Evolutionary conservation across 352 stramenopile genomes (phyloP), one percentile per base, ranked within the genome.

Genomic region (Globisporangium polare): DNA sequence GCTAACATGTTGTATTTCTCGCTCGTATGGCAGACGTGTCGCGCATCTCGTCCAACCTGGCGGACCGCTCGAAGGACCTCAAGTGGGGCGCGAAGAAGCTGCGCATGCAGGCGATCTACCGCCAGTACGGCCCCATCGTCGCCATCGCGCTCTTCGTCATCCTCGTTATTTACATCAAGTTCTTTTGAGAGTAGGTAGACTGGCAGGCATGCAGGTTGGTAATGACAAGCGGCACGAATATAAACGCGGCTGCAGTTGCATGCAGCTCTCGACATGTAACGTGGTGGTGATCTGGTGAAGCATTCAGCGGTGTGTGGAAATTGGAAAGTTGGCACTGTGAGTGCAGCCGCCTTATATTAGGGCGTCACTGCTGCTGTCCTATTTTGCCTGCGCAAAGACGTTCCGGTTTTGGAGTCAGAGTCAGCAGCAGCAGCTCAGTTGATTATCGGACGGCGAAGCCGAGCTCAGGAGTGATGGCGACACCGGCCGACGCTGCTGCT

Each of bases 71-170:
- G 47, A 99, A 98, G 67, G 97, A 98, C 46, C 97, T 99, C 62
- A 98, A 99, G 72, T 99, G 95, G 95, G 95, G 95, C 29, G 94
- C 97, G 50, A 98, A 98, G 75, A 96, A 97, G 70, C 78, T 97
- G 55, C 90, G 83, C 33, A 79, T 95, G 73, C 86, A 95, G 65
- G 86, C 86, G 22, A 91, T 95, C 52, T 95, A 95, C 74, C 84
- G 85, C 53, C 86, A 95, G 58, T 95, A 95, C 68, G 86, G 77
- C 15, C 86, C 86, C 9, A 88, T 95, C 58, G 86, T 83, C 31
- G 86, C 85, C 42, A 75, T 95, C 58, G 77, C 62, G 64, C 79
- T 94, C 55, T 92, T 95, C 62, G 79, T 95, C 68, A 57, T 94
- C 59, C 69, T 95, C 55, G 83, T 94, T 77, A 90, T 95, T 78